Evolutionary conservation across 306 rosid species (phyloP).

Genomic region (Acacia confusa): DNA sequence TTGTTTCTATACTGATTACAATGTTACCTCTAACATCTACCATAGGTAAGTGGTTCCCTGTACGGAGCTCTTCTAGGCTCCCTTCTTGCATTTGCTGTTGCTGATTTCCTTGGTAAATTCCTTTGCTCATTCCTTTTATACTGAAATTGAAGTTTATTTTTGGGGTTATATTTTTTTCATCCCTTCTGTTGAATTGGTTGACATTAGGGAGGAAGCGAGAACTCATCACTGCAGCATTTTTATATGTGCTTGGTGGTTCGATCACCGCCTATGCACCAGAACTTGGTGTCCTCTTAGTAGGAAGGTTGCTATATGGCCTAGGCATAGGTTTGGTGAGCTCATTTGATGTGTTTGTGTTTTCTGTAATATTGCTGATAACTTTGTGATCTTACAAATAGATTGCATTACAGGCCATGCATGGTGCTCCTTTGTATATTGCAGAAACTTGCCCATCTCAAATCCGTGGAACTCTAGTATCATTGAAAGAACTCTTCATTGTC

Average conservation of each 20-base stretch:
- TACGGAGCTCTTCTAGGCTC: conserved; percentile 98
- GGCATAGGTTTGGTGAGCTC: conserved; percentile 91
- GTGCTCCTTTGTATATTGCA: conserved; percentile 96
- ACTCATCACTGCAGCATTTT: conserved; percentile 65
- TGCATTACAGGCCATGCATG: conserved; percentile 90
- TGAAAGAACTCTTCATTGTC: conserved; percentile 95
- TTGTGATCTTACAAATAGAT: conserved; percentile 25
- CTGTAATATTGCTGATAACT: conserved; percentile 23
- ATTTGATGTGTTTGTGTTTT: conserved; percentile 19
- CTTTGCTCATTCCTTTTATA: conserved; percentile 29
- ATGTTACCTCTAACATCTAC: conserved; percentile 13
- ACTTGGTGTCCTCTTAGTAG: conserved; percentile 70
- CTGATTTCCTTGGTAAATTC: conserved; percentile 85
- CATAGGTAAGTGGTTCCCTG: conserved; percentile 89
- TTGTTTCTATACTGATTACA: conserved; percentile 14
- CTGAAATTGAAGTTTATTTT: conserved; percentile 24
- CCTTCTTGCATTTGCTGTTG: conserved; percentile 67
- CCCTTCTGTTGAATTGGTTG: conserved; percentile 25
- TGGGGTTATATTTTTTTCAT: conserved; percentile 23
- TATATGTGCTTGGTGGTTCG: conserved; percentile 69
- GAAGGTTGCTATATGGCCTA: conserved; percentile 87
- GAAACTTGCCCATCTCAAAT: conserved; percentile 94
- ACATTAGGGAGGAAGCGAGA: conserved; percentile 77
- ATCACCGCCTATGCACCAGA: conserved; percentile 73
- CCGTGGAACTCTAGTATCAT: conserved; percentile 91